These are phyloP conservation scores for Aegilops longissima DNA, from an alignment of 176 grass and related monocot genomes.

Conservation along the genomic window DNA sequence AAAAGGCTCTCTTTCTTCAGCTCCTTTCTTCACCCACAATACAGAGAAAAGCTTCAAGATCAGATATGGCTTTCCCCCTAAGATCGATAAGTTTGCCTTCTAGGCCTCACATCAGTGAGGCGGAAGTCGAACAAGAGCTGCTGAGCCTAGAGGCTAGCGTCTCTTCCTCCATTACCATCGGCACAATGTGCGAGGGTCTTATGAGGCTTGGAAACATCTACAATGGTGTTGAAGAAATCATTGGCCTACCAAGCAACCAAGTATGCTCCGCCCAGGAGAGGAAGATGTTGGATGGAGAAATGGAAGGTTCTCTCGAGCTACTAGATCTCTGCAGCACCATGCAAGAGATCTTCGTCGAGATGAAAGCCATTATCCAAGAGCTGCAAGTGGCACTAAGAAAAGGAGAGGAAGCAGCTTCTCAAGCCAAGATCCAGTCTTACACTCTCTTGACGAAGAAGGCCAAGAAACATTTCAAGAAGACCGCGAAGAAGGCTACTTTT, in stretches of 20 bases:
- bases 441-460: too few relatives aligned
- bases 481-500: background rate
- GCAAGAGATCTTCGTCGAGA: conserved; percentile 25
- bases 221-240: too few relatives aligned
- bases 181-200: conserved; percentile 9
- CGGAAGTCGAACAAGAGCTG: conserved; percentile 23
- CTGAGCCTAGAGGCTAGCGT: conserved; percentile 19
- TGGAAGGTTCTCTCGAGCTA: conserved; percentile 33
- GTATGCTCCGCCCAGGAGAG: background rate
- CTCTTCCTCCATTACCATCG: background rate
- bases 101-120: background rate
- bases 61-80: conserved; percentile 21
- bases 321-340: conserved; percentile 41
- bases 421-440: conserved; percentile 27
- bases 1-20: background rate
- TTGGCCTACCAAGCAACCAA: conserved; percentile 26
- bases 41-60: background rate
- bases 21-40: background rate
- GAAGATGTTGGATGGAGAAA: conserved; percentile 32
- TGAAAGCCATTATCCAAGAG: conserved; percentile 31
- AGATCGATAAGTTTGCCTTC: conserved; percentile 34
- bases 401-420: conserved; percentile 20
- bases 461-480: conserved; percentile 19
- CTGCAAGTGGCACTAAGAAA: conserved; percentile 32
- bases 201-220: conserved; percentile 1